These are phyloP conservation scores for Candida albicans DNA, from an alignment of 1,139 yeast genomes.

Conservation along the genomic window DNA sequence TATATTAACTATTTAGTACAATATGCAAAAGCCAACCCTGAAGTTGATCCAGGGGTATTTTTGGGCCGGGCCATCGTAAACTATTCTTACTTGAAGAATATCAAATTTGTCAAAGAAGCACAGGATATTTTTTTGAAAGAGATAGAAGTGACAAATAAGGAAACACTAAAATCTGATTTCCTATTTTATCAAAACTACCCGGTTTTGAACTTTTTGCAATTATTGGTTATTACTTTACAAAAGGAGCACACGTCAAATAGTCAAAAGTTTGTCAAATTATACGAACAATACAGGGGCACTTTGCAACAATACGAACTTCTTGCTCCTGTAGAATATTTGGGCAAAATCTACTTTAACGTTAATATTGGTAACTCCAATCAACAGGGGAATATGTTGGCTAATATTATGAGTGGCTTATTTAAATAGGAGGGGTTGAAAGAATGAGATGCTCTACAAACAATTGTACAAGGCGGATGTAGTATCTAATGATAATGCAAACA, in stretches of 20 bases:
- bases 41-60: slow-evolving; percentile 50
- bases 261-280: slow-evolving; percentile 51
- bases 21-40: slow-evolving; percentile 28
- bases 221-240: slow-evolving; percentile 62
- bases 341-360: slow-evolving; percentile 41
- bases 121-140: slow-evolving; percentile 38
- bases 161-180: slow-evolving; percentile 15
- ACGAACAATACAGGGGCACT: slow-evolving; percentile 37
- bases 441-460: background rate
- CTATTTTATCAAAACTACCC: slow-evolving; percentile 26
- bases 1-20: slow-evolving; percentile 56
- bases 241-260: slow-evolving; percentile 51
- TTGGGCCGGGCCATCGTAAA: slow-evolving; percentile 66
- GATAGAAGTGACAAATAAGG: slow-evolving; percentile 15
- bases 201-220: slow-evolving; percentile 67
- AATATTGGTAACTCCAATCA: slow-evolving; percentile 54
- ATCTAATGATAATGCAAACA: background rate
- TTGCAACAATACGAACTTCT: slow-evolving; percentile 33
- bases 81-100: slow-evolving; percentile 63
- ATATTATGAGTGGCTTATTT: slow-evolving; percentile 81
- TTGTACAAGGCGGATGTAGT: background rate
- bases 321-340: slow-evolving; percentile 50
- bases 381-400: slow-evolving; percentile 71
- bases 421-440: slow-evolving; percentile 25
- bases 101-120: slow-evolving; percentile 55